A percentile compares a stretch with the other conserved stretches of the same genome.
Evolutionary conservation across 208 protist genomes (phyloP).

Genomic region (Wallacemonas collosoma): DNA sequence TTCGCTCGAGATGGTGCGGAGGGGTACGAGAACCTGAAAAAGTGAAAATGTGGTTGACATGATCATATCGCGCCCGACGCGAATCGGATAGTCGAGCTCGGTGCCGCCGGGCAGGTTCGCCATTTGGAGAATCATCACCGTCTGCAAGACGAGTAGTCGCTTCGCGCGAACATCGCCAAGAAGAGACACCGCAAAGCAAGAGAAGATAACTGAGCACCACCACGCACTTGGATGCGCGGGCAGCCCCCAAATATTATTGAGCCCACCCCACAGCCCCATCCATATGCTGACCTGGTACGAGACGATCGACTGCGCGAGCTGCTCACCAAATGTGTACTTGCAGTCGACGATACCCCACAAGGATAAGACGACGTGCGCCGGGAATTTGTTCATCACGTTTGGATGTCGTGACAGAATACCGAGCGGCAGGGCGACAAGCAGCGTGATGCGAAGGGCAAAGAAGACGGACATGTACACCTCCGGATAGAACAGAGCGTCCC

Average conservation of each 20-base stretch:
- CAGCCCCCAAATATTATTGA: conserved; percentile 27
- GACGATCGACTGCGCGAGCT: conserved; percentile 31
- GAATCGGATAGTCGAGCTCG: conserved; percentile 22
- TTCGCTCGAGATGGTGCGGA: conserved; percentile 32
- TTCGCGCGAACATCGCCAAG: conserved; percentile 32
- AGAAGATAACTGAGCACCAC: conserved; percentile 39
- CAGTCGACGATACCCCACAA: conserved; percentile 47
- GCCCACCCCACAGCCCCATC: conserved; percentile 35
- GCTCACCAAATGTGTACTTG: conserved; percentile 53
- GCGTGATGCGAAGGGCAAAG: conserved; percentile 52
- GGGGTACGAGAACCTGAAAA: conserved; percentile 45
- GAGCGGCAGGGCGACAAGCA: conserved; percentile 49
- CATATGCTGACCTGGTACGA: conserved; percentile 29
- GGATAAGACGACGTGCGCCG: conserved; percentile 32
- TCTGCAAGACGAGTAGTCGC: conserved; percentile 26
- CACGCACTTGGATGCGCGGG: conserved; percentile 23
- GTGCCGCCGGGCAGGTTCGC: conserved; percentile 17
- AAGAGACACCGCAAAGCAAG: conserved; percentile 29
- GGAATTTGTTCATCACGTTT: conserved; percentile 32
- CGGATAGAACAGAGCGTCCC: conserved; percentile 37
- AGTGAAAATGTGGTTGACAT: conserved; percentile 39
- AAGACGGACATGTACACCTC: conserved; percentile 50
- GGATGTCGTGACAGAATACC: conserved; percentile 35
- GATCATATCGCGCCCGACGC: conserved; percentile 49
- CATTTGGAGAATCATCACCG: conserved; percentile 40